phyloP scores from a whole-genome alignment of 2,329 filamentous ascomycete species.

The Gnomoniopsis sp. region DNA sequence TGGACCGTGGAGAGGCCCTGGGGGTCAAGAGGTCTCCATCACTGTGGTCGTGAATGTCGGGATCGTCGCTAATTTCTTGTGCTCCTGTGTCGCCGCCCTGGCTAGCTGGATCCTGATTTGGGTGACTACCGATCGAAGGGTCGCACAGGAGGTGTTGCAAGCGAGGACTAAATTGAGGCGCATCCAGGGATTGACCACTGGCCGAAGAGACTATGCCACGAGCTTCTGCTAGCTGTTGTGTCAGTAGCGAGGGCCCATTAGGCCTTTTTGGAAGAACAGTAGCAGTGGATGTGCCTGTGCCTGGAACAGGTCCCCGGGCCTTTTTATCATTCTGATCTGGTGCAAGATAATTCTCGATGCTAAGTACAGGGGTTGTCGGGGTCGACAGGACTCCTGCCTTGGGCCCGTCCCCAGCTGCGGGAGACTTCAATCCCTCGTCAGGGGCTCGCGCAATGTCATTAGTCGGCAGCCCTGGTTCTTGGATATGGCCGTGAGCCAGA shows the following conservation, averaged over 20 bases:
- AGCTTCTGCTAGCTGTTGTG: constrained; percentile 56
- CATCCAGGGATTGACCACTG: constrained; percentile 12
- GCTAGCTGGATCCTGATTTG: constrained; percentile 14
- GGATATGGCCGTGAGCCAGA: constrained; percentile 1
- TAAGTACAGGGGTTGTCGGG: constrained; percentile 18
- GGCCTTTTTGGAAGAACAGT: constrained; percentile 39
- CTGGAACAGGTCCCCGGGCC: constrained; percentile 13
- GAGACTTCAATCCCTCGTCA: constrained; percentile 5
- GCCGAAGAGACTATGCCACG: constrained; percentile 42
- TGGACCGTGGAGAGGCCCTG: constrained; percentile 28
- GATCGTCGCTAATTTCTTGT: constrained; percentile 21
- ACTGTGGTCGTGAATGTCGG: constrained; percentile 23
- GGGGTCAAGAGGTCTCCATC: constrained; percentile 37
- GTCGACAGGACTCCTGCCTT: constrained; percentile 13
- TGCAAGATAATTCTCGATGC: constrained; percentile 18
- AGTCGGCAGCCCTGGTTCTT: constrained; percentile 1
- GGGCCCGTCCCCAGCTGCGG: constrained; percentile 9
- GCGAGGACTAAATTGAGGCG: constrained; percentile 12
- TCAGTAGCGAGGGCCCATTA: constrained; percentile 52
- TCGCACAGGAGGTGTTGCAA: constrained; percentile 12
- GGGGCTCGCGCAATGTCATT: constrained; percentile 3
- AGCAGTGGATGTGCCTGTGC: constrained; percentile 9
- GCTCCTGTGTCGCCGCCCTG: constrained; percentile 17
- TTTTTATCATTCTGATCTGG: constrained; percentile 19
- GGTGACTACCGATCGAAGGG: constrained; percentile 12